A percentile compares a stretch with the other conserved stretches of the same genome.
These are phyloP conservation scores for Cryphonectria nitschkei DNA, from an alignment of 2,329 filamentous ascomycete species.

Conservation along the genomic window DNA sequence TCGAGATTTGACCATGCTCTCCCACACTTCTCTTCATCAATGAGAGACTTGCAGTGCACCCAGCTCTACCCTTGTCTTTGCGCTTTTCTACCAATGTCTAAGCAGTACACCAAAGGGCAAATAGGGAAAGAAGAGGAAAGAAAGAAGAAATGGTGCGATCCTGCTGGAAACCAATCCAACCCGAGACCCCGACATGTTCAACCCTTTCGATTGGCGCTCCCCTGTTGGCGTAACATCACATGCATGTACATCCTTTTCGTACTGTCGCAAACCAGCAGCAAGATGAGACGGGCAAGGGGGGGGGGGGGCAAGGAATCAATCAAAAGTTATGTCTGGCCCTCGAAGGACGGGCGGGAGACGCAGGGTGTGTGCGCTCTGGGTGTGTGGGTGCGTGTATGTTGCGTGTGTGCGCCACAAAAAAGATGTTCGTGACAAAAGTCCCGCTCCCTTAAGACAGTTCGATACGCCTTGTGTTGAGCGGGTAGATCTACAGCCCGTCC, in stretches of 20 bases:
- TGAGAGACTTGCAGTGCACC: not conserved
- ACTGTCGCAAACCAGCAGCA: not conserved
- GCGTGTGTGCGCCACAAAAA: not conserved
- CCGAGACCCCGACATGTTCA: not conserved
- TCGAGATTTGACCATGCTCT: not conserved
- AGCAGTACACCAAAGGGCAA: not conserved
- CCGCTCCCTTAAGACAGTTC: not conserved
- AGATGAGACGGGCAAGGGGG: constrained; percentile 1
- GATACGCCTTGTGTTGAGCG: not conserved
- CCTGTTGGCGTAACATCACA: constrained; percentile 2
- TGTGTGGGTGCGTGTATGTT: not conserved
- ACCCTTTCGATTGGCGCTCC: not conserved
- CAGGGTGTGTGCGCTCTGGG: not conserved
- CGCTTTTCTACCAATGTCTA: too few relatives aligned
- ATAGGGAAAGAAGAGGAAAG: too few relatives aligned
- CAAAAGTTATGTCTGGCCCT: not conserved
- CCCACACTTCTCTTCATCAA: too few relatives aligned
- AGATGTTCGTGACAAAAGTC: not conserved
- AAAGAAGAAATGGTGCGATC: not conserved
- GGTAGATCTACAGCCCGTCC: not conserved
- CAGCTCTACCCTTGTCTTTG: not conserved
- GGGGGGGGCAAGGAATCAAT: not conserved
- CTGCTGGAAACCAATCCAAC: not conserved
- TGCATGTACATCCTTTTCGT: constrained; percentile 1
- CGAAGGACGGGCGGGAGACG: not conserved